Conservation (phyloP, 768 basidiomycete genomes). For the Lentinula aciculospora region DNA sequence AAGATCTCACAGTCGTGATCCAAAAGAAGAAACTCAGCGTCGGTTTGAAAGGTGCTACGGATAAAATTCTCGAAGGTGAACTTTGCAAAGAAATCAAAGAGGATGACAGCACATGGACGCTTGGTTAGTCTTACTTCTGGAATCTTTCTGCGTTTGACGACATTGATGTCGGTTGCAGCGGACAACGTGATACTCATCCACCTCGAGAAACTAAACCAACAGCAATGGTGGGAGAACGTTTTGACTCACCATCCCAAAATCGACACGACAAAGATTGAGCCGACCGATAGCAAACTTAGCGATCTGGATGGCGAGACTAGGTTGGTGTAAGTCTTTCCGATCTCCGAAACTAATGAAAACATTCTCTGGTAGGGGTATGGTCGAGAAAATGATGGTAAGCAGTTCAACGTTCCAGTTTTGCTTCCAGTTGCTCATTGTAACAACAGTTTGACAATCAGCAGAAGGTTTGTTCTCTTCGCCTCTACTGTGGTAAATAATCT, state of each 20-base stretch:
- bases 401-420: neutral
- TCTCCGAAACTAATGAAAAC: neutral
- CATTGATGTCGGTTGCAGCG: slow-evolving; percentile 37
- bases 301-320: slow-evolving; percentile 95
- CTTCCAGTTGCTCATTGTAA: neutral
- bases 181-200: slow-evolving; percentile 76
- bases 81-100: slow-evolving; percentile 91
- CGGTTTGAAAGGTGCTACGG: slow-evolving; percentile 71
- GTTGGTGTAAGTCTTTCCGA: slow-evolving; percentile 29
- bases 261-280: slow-evolving; percentile 93
- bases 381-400: slow-evolving; percentile 99
- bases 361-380: slow-evolving; percentile 68
- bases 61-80: slow-evolving; percentile 83
- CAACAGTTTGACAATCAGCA: slow-evolving; percentile 69
- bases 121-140: slow-evolving; percentile 49
- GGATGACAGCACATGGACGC: slow-evolving; percentile 95
- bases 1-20: slow-evolving; percentile 67
- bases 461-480: slow-evolving; percentile 37
- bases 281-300: slow-evolving; percentile 91
- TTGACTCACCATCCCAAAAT: slow-evolving; percentile 94
- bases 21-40: slow-evolving; percentile 81
- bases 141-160: neutral
- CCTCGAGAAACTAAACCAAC: slow-evolving; percentile 81
- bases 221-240: slow-evolving; percentile 98
- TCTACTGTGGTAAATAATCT: slow-evolving; percentile 5